Evolutionary conservation across 805 yeast species (phyloP).

Genomic region (Saccharomycopsis schoenii): DNA sequence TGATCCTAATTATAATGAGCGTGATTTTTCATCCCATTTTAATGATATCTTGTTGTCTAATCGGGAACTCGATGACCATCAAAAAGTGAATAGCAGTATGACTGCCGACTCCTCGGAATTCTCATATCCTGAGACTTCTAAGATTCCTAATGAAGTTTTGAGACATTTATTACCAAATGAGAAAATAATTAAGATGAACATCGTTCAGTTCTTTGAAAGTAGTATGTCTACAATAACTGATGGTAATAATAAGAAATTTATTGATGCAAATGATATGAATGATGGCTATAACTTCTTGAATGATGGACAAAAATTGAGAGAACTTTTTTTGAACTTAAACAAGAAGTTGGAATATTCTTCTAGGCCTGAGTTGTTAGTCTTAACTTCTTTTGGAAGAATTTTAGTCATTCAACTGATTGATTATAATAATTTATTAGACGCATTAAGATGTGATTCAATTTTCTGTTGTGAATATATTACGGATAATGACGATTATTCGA

Average conservation of each 20-base stretch:
- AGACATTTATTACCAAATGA: conserved; percentile 18
- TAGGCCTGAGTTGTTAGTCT: conserved; percentile 24
- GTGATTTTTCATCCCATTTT: neutral
- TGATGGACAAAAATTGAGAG: neutral
- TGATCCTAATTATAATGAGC: conserved; percentile 1
- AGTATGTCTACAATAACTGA: neutral
- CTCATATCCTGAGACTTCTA: conserved; percentile 5
- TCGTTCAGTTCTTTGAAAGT: neutral
- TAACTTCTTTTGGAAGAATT: conserved; percentile 28
- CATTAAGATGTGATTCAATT: neutral
- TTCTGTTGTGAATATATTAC: neutral
- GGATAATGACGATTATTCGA: neutral
- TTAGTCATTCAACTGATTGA: conserved; percentile 24
- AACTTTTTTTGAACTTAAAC: neutral
- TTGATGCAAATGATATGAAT: neutral
- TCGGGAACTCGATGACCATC: neutral
- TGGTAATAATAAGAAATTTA: neutral
- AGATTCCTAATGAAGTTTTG: conserved; percentile 11
- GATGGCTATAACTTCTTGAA: neutral
- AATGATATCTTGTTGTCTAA: neutral
- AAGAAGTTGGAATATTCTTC: conserved; percentile 19
- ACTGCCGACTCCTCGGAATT: neutral
- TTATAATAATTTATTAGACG: conserved; percentile 20
- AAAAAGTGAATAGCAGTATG: neutral
- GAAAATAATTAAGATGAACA: conserved; percentile 22